phyloP scores from a whole-genome alignment of 176 grass and related monocot genomes.

The Pharus latifolius region DNA sequence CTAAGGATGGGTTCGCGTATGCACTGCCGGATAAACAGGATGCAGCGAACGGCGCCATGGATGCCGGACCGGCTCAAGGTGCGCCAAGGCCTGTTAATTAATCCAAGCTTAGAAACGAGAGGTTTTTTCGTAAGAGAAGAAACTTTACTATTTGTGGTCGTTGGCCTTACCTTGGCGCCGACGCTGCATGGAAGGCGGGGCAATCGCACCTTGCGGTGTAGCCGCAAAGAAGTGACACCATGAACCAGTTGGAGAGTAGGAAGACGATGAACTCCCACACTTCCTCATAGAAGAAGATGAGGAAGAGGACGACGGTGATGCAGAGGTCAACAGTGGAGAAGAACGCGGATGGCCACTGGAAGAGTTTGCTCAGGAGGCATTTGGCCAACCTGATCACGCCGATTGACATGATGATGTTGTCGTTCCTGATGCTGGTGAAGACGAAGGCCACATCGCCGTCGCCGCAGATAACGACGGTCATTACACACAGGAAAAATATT shows the following conservation, averaged over 20 bases:
- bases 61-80: no score
- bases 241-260: slow-evolving; percentile 22
- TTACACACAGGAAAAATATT: background rate
- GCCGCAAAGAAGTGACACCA: background rate
- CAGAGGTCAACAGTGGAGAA: background rate
- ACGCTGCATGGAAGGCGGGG: background rate
- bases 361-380: background rate
- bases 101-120: no score
- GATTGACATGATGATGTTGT: background rate
- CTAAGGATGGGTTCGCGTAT: background rate
- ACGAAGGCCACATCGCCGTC: background rate
- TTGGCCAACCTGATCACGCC: background rate
- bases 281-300: background rate
- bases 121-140: no score
- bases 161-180: no score
- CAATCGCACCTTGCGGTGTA: background rate
- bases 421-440: accelerated
- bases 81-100: no score
- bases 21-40: background rate
- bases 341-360: background rate
- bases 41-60: background rate
- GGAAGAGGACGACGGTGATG: slow-evolving; percentile 4
- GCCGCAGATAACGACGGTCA: background rate
- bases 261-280: slow-evolving; percentile 9
- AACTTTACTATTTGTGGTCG: no score